phyloP scores from a whole-genome alignment of 352 stramenopile genomes.

The Phytopythium cucurbitacearum region DNA sequence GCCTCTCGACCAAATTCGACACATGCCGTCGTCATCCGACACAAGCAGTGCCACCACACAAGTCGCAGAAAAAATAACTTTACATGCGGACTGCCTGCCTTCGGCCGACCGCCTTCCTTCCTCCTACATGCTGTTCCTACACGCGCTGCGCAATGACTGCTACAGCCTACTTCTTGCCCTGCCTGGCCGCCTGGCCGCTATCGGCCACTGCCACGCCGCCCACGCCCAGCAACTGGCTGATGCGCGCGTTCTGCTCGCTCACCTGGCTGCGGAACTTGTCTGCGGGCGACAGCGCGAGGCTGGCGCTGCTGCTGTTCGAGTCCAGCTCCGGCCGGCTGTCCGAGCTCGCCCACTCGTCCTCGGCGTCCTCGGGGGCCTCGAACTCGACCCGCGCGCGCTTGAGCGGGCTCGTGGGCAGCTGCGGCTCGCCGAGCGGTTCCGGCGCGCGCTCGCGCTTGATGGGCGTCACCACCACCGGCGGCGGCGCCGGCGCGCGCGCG shows the following conservation, averaged over 20 bases:
- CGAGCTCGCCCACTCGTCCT: neutral
- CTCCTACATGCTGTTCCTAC: too few species aligned
- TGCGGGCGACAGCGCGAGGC: slow-evolving; percentile 19
- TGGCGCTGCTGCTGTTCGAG: neutral
- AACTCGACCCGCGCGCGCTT: slow-evolving; percentile 7
- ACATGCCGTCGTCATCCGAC: too few species aligned
- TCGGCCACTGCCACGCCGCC: neutral
- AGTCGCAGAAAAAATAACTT: too few species aligned
- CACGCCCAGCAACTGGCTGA: slow-evolving; percentile 17
- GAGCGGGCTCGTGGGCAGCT: neutral
- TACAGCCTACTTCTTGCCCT: too few species aligned
- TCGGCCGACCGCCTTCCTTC: too few species aligned
- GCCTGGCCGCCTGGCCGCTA: too few species aligned
- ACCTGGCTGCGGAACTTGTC: slow-evolving; percentile 24
- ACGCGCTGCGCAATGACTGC: too few species aligned
- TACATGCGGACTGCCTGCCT: too few species aligned
- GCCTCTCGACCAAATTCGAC: too few species aligned
- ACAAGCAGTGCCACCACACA: too few species aligned
- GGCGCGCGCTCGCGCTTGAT: neutral
- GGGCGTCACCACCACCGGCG: neutral
- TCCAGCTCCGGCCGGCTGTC: neutral
- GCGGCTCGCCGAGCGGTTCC: slow-evolving; percentile 3
- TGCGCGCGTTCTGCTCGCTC: slow-evolving; percentile 14
- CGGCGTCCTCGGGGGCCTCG: neutral
- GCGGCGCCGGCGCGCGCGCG: neutral